Conservation (phyloP, 148 eudicot species). For the Suaeda aralocaspica region DNA sequence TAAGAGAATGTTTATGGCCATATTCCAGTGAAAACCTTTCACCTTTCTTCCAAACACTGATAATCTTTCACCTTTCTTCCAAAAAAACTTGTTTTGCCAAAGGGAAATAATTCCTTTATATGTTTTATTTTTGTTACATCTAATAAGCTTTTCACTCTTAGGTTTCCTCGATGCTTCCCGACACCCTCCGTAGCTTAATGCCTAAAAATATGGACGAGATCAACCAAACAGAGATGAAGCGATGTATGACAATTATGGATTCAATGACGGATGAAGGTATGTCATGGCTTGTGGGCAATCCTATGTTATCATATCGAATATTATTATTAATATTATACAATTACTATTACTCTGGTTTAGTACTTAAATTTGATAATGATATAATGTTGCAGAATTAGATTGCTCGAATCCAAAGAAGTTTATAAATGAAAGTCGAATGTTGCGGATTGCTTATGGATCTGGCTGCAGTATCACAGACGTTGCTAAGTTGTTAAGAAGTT, state of each 20-base stretch:
- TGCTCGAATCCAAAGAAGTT: conserved; percentile 83
- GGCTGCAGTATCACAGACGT: no score
- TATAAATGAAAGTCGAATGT: conserved; percentile 73
- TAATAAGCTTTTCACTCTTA: conserved; percentile 6
- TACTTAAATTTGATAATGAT: not conserved
- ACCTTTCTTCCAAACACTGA: no score
- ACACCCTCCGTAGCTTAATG: conserved; percentile 75
- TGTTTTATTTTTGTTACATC: no score
- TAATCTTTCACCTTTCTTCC: no score
- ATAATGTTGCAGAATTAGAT: conserved; percentile 65
- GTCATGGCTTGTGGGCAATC: not conserved
- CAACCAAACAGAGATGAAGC: conserved; percentile 87
- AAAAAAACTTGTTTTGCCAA: no score
- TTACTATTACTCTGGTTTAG: no score
- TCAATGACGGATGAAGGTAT: conserved; percentile 93
- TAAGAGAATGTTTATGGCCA: no score
- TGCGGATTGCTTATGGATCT: conserved; percentile 89
- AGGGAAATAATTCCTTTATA: no score
- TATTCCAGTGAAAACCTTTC: no score
- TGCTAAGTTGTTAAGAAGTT: no score
- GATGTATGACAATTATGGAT: conserved; percentile 98
- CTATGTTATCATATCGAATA: no score
- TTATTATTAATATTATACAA: no score
- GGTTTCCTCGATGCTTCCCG: conserved; percentile 93
- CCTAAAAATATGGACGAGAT: conserved; percentile 85